A percentile compares a stretch with the other conserved stretches of the same genome.
Evolutionary conservation across 2,329 filamentous ascomycete genomes (phyloP).

Genomic region (Plenodomus biglobosus): DNA sequence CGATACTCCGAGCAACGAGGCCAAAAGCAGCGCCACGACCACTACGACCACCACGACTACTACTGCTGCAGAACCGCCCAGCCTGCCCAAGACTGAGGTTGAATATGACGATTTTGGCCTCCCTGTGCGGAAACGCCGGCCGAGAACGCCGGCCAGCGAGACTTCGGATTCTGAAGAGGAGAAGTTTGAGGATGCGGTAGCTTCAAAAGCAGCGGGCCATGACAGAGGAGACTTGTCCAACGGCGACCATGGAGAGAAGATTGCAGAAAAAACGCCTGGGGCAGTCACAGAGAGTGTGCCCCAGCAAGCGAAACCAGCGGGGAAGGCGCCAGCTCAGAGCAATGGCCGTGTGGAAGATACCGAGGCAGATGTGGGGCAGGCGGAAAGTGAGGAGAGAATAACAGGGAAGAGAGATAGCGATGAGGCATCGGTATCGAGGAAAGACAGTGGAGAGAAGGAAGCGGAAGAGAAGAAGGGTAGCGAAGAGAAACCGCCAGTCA

Average conservation of each 20-base stretch:
- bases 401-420: slow-evolving; percentile 3
- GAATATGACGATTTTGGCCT: slow-evolving; percentile 73
- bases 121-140: slow-evolving; percentile 57
- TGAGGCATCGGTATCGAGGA: background rate
- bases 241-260: slow-evolving; percentile 4
- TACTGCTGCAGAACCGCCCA: slow-evolving; percentile 13
- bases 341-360: slow-evolving; percentile 18
- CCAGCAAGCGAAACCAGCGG: slow-evolving; percentile 10
- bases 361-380: slow-evolving; percentile 10
- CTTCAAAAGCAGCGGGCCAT: slow-evolving; percentile 22
- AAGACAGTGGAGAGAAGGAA: background rate
- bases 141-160: slow-evolving; percentile 31
- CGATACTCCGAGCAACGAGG: slow-evolving; percentile 30
- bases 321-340: slow-evolving; percentile 10
- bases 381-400: slow-evolving; percentile 8
- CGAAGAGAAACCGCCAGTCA: background rate
- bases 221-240: slow-evolving; percentile 35
- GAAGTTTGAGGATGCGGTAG: slow-evolving; percentile 33
- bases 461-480: background rate
- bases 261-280: slow-evolving; percentile 3
- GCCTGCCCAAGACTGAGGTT: slow-evolving; percentile 18
- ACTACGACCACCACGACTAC: too few relatives aligned
- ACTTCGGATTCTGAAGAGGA: slow-evolving; percentile 30
- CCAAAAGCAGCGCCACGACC: slow-evolving; percentile 11
- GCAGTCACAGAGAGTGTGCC: slow-evolving; percentile 6